Conservation (phyloP, 192 early-diverging fungal species). For the Funneliformis mosseae region DNA sequence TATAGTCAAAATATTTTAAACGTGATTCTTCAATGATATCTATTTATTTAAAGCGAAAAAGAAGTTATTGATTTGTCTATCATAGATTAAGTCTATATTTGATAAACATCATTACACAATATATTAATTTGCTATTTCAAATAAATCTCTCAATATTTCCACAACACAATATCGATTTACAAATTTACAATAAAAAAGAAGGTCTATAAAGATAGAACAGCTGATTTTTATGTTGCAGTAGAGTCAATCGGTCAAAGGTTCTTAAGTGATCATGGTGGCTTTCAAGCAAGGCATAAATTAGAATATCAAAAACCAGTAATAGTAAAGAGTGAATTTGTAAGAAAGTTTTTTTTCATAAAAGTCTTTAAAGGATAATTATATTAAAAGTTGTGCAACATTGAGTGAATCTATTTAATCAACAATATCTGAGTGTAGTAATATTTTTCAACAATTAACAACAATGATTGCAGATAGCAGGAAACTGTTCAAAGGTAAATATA, state of each 20-base stretch:
- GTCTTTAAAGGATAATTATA: constrained; percentile 68
- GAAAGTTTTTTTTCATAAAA: constrained; percentile 16
- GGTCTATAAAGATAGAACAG: constrained; percentile 74
- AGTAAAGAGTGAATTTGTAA: constrained; percentile 78
- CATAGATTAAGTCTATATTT: no score
- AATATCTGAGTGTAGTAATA: constrained; percentile 92
- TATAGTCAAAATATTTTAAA: no score
- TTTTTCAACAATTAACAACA: constrained; percentile 85
- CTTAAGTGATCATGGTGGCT: constrained; percentile 35
- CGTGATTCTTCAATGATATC: no score
- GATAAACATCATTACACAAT: no score
- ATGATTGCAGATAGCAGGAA: constrained; percentile 90
- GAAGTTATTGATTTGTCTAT: no score
- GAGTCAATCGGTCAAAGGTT: constrained; percentile 66
- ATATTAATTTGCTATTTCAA: no score
- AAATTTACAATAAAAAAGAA: neutral
- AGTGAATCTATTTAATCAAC: constrained; percentile 97
- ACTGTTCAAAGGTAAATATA: constrained; percentile 72
- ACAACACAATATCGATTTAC: neutral
- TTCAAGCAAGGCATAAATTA: constrained; percentile 32
- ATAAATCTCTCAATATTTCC: no score
- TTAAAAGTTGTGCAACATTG: constrained; percentile 87
- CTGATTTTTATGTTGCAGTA: constrained; percentile 83
- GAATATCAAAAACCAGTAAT: constrained; percentile 42
- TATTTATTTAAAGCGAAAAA: no score